Base-by-base conservation (phyloP, 2,329 filamentous ascomycete species). In the Camptophora hylomeconis region DNA sequence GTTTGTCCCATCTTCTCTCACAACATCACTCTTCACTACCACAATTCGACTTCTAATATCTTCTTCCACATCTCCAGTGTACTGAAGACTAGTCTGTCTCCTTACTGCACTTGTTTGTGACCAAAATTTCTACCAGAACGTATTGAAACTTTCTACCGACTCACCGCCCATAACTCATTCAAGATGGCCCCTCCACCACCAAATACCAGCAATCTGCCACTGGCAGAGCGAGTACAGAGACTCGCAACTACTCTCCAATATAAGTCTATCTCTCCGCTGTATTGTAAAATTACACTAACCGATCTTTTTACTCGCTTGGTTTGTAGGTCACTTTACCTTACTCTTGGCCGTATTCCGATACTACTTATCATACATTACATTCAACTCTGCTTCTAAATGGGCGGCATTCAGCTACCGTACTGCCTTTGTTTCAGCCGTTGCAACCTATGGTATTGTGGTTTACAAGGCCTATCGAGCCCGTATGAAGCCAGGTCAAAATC, bases 361-460 rank as follows among this genome's bases (percentile, higher is more conserved):
- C 58, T 60, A 67, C 40, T 57, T 95, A 38, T 92, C 84, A 26
- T 92, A 83, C 65, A 59, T 94, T 34, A 78, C 79, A 49, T 80
- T 95, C 67, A 92, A 92, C 67, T 84, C 74, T 56, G 79, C 79
- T 53, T 75, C 75, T 33, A 61, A 71, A 51, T 73, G 74, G 65
- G 86, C 87, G 26, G 67, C 72, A 43, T 75, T 89, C 56, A 79
- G 79, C 33, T 98, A 98, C 64, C 86, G 89, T 48, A 72, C 78
- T 31, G 81, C 86, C 33, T 98, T 98, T 55, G 44, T 94, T 45
- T 77, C 86, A 3, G 89, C 89, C 5, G 83, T 84, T 26, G 72
- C 75, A 27, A 95, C 89, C 7, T 98, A 98, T 57, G 87, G 89
- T 42, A 95, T 98, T 44, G 89, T 98, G 27, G 87, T 98, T 38